Percentiles rank a stretch among this genome's conserved stretches.
phyloP scores from a whole-genome alignment of 257 asterid genomes.

The Petunia secreta region DNA sequence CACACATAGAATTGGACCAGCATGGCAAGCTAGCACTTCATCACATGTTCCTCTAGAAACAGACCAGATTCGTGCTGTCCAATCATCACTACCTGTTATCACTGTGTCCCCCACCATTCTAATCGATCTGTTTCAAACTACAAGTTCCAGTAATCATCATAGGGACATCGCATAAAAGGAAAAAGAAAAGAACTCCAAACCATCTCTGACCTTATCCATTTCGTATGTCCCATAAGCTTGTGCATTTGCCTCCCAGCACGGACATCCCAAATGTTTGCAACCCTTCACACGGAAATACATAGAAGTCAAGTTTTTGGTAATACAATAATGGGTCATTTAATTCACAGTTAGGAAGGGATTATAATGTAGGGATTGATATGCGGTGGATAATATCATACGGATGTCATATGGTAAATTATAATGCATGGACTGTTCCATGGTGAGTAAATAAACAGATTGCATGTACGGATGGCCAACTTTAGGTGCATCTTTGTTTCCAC shows the following conservation, averaged over 20 bases:
- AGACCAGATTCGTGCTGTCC: conserved; percentile 99
- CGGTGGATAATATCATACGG: background rate
- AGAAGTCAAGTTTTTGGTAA: conserved; percentile 33
- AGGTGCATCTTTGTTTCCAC: conserved; percentile 5
- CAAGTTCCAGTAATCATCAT: conserved; percentile 36
- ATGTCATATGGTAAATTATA: background rate
- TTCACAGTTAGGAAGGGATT: background rate
- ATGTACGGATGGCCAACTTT: background rate
- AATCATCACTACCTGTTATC: conserved; percentile 97
- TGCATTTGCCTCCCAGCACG: conserved; percentile 93
- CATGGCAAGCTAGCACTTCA: conserved; percentile 95
- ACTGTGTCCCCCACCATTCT: conserved; percentile 96
- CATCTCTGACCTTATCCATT: conserved; percentile 79
- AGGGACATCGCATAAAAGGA: conserved; percentile 29
- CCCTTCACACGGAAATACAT: conserved; percentile 45
- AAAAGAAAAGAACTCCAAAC: conserved; percentile 21
- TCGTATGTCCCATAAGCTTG: conserved; percentile 90
- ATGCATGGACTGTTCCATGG: background rate
- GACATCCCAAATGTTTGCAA: conserved; percentile 90
- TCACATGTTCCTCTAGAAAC: conserved; percentile 90
- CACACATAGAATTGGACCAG: conserved; percentile 89
- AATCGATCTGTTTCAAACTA: conserved; percentile 66
- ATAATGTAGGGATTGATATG: background rate
- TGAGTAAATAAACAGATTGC: no score
- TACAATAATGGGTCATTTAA: background rate